Conservation (phyloP, 73 alveolate species). For the Tetrahymena elliotti region DNA sequence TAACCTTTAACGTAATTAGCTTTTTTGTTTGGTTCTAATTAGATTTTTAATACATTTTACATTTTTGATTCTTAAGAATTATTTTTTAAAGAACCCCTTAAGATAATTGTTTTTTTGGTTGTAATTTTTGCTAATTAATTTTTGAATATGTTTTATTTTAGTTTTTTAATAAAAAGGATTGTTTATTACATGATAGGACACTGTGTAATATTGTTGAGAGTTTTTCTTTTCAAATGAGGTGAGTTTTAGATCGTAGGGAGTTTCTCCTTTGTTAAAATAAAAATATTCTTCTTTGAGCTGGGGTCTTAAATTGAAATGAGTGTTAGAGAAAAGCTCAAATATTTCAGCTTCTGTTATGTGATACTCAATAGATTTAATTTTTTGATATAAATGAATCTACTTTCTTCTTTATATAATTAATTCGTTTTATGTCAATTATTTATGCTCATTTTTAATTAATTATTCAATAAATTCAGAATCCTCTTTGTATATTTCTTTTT, state of each 20-base stretch:
- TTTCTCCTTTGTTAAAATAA: neutral
- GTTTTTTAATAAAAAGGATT: no score
- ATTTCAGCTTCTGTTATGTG: neutral
- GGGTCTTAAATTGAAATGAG: neutral
- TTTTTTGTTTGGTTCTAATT: no score
- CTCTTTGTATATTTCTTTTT: neutral
- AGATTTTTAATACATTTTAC: no score
- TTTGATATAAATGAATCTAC: neutral
- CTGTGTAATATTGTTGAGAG: neutral
- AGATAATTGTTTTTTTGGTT: no score
- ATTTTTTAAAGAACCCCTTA: no score
- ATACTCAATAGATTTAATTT: neutral
- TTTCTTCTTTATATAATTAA: neutral
- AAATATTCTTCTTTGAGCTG: neutral
- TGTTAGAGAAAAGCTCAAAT: neutral
- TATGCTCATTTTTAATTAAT: neutral
- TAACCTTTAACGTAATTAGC: no score
- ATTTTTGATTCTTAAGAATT: no score
- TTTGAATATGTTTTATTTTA: no score
- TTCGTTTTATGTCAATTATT: neutral
- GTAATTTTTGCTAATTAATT: no score
- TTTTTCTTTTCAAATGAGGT: neutral
- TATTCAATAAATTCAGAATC: neutral
- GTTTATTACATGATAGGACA: neutral
- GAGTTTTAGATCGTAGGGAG: neutral